Percentiles rank a stretch among this genome's conserved stretches.
phyloP scores from a whole-genome alignment of 495 filamentous ascomycete genomes.

The Poronia punctata region DNA sequence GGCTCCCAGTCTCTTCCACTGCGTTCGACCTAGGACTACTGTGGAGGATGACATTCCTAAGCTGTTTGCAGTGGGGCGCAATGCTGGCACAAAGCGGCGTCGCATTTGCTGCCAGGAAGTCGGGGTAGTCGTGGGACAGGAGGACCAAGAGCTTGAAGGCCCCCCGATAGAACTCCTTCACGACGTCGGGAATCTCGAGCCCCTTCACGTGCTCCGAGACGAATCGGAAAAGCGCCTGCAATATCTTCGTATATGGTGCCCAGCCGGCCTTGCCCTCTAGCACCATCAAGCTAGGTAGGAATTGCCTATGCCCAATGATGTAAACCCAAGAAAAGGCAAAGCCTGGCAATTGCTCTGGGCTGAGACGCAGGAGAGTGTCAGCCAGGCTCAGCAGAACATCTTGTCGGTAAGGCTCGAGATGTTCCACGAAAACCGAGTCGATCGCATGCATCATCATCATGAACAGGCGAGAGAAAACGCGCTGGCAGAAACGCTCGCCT shows the following conservation, averaged over 20 bases:
- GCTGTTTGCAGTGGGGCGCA: constrained; percentile 76
- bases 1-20: constrained; percentile 52
- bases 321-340: constrained; percentile 82
- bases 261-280: constrained; percentile 66
- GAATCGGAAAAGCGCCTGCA: constrained; percentile 66
- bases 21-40: constrained; percentile 70
- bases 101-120: constrained; percentile 84
- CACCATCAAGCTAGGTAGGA: constrained; percentile 73
- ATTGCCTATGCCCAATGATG: constrained; percentile 75
- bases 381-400: constrained; percentile 68
- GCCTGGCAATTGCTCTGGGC: constrained; percentile 66
- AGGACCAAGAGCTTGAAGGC: constrained; percentile 75
- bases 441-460: constrained; percentile 71
- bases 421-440: constrained; percentile 36
- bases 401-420: constrained; percentile 37
- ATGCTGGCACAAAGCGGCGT: constrained; percentile 79
- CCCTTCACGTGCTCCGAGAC: constrained; percentile 76
- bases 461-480: constrained; percentile 87
- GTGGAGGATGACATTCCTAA: constrained; percentile 81
- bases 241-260: constrained; percentile 64
- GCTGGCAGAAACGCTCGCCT: constrained; percentile 75
- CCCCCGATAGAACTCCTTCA: constrained; percentile 78
- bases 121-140: constrained; percentile 88
- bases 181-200: constrained; percentile 56
- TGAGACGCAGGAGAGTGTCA: constrained; percentile 64